Conservation (phyloP, 306 rosid genomes). For the Pyrus pyrifolia region DNA sequence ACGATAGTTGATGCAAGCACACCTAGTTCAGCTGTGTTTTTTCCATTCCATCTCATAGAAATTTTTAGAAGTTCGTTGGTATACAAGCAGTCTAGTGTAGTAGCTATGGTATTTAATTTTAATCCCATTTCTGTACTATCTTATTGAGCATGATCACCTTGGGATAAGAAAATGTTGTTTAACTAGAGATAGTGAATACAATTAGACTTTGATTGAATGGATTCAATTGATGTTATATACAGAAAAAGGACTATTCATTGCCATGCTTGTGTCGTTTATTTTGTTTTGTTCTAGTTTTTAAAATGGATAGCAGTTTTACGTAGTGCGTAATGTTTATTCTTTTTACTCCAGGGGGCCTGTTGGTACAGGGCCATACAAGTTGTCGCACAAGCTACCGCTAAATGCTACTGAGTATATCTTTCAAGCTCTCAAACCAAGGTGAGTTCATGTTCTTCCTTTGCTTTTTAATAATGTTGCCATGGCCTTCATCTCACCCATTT, state of each 20-base stretch:
- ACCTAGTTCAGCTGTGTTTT: background rate
- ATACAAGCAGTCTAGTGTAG: background rate
- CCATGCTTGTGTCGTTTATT: background rate
- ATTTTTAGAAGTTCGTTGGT: no score
- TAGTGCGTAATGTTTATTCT: background rate
- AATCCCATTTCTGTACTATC: background rate
- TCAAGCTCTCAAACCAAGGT: slow-evolving; percentile 74
- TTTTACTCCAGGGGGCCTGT: slow-evolving; percentile 29
- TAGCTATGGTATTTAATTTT: background rate
- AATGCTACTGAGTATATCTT: slow-evolving; percentile 63
- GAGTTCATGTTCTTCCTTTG: slow-evolving; percentile 8
- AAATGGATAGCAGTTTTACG: slow-evolving; percentile 6
- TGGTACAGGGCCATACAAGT: slow-evolving; percentile 35
- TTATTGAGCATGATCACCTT: background rate
- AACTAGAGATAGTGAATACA: no score
- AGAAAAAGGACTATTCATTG: background rate
- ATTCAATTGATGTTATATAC: no score
- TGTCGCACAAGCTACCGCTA: slow-evolving; percentile 44
- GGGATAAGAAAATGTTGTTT: background rate
- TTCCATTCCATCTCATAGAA: no score
- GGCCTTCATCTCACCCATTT: background rate
- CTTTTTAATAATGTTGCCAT: background rate
- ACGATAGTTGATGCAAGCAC: background rate
- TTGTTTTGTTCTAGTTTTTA: background rate
- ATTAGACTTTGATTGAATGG: no score